phyloP scores from a whole-genome alignment of 257 asterid genomes.

The Jacaranda copaia region DNA sequence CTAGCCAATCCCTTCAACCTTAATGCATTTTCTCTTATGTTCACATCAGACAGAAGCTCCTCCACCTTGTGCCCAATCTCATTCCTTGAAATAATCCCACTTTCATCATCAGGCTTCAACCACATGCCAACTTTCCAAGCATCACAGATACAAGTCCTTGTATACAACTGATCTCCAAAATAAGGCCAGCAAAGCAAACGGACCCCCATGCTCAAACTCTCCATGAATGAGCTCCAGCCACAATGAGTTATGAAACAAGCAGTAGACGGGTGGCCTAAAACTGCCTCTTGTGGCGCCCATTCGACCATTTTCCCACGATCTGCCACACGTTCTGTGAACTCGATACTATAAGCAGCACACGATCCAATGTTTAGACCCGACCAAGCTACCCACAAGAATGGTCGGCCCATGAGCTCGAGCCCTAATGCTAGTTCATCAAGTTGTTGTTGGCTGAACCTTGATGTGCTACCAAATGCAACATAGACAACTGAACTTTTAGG shows the following conservation, averaged over 20 bases:
- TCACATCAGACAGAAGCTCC: slow-evolving; percentile 39
- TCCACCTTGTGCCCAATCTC: slow-evolving; percentile 54
- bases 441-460: slow-evolving; percentile 51
- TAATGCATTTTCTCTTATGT: slow-evolving; percentile 45
- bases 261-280: slow-evolving; percentile 55
- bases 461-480: slow-evolving; percentile 71
- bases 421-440: slow-evolving; percentile 56
- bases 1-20: slow-evolving; percentile 48
- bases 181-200: slow-evolving; percentile 74
- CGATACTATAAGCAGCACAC: slow-evolving; percentile 7
- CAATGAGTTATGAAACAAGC: slow-evolving; percentile 68
- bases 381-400: slow-evolving; percentile 69
- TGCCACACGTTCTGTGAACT: slow-evolving; percentile 41
- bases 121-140: slow-evolving; percentile 57
- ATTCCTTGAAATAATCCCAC: slow-evolving; percentile 51
- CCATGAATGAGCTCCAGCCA: slow-evolving; percentile 72
- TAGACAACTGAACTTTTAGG: slow-evolving; percentile 56
- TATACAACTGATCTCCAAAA: slow-evolving; percentile 67
- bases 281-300: slow-evolving; percentile 78
- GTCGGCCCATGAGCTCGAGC: slow-evolving; percentile 54
- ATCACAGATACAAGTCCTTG: slow-evolving; percentile 50
- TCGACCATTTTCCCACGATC: slow-evolving; percentile 57
- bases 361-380: slow-evolving; percentile 45
- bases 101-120: slow-evolving; percentile 37
- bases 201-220: slow-evolving; percentile 66